Base-by-base conservation (phyloP, 2,329 filamentous ascomycete genomes). In the Talaromyces sp. region DNA sequence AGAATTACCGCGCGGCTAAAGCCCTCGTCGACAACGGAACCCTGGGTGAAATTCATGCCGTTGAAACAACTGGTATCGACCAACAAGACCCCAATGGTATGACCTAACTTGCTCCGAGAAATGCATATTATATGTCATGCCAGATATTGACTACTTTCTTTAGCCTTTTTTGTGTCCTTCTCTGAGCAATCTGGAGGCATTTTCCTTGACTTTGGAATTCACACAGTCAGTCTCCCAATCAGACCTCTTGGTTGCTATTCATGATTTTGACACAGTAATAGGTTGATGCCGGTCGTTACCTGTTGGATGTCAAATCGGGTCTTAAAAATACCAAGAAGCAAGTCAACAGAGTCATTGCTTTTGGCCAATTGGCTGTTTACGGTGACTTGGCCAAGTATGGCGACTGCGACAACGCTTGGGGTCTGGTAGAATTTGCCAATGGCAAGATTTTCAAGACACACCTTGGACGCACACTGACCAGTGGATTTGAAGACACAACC, bases 391-490 rank as follows among this genome's bases (percentile, higher is more conserved):
- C 51, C 20, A 56, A 56, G 22, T 56, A 51, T 22, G 54, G 54
- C 29, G 54, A 56, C 35, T 51, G 50, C 13, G 54, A 56, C 24
- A 56, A 54, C 51, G 70, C 63, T 24, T 71, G 67, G 68, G 70
- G 64, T 7, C 56, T 73, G 7, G 68, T 73, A 7, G 70, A 73
- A 55, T 73, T 68, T 52, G 62, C 68, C 58, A 72, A 72, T 50
- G 70, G 70, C 56, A 73, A 72, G 54, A 57, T 73, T 24, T 55
- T 72, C 36, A 70, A 62, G n/a, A 64, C 66, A 3, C 65, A 70
- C 58, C 58, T 73, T 7, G 67, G 70, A 20, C 70, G 70, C 43
- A 73, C 70, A 3, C 64, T 72, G 41, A 70, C 65, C 35, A 73
- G 70, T 56, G 70, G 70, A 17, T 72, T 67, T 45, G 70, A 73